A percentile compares a stretch with the other conserved stretches of the same genome.
phyloP scores from a whole-genome alignment of 1,284 basidiomycete genomes.

The Pseudomicrostroma phylloplanum region DNA sequence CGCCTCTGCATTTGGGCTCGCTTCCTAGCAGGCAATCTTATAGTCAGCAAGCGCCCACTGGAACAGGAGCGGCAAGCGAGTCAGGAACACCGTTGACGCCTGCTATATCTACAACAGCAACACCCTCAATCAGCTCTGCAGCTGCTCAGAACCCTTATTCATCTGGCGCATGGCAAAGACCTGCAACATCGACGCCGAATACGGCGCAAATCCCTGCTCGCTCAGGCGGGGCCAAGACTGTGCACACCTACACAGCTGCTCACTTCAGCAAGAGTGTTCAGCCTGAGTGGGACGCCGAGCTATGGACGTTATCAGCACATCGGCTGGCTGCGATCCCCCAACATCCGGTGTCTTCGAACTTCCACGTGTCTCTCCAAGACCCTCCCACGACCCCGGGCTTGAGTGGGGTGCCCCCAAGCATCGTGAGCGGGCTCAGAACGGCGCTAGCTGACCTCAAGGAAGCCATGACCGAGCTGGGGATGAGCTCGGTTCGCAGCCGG shows the following conservation, averaged over 20 bases:
- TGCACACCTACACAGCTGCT: background rate
- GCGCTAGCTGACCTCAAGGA: slow-evolving; percentile 3
- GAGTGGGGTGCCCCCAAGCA: background rate
- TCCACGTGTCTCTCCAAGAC: background rate
- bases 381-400: background rate
- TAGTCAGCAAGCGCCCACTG: too few species aligned
- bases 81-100: too few species aligned
- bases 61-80: too few species aligned
- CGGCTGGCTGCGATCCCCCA: background rate
- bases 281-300: background rate
- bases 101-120: too few species aligned
- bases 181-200: background rate
- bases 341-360: background rate
- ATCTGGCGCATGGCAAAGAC: background rate
- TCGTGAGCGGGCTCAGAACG: background rate
- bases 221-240: background rate
- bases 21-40: too few species aligned
- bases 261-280: background rate
- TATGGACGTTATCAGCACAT: background rate
- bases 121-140: too few species aligned
- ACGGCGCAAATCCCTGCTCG: background rate
- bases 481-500: background rate
- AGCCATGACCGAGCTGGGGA: background rate
- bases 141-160: too few species aligned
- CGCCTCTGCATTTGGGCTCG: background rate